A percentile compares a stretch with the other conserved stretches of the same genome.
Conservation (phyloP, 495 filamentous ascomycete genomes). For the Geopyxis carbonaria region DNA sequence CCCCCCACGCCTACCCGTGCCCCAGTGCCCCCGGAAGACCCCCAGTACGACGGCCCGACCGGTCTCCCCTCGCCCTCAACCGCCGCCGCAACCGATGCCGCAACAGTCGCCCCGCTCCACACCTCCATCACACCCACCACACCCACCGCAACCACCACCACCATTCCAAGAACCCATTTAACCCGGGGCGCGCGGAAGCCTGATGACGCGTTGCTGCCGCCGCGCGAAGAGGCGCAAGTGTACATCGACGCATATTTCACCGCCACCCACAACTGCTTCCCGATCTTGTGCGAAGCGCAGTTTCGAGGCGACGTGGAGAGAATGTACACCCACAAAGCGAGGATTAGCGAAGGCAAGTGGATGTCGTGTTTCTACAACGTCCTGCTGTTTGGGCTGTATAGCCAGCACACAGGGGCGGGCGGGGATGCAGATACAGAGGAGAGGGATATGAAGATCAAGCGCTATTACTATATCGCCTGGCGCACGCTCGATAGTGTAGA, state of each 20-base stretch:
- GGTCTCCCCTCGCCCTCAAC: background rate
- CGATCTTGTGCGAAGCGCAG: slow-evolving; percentile 16
- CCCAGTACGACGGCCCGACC: background rate
- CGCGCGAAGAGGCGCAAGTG: slow-evolving; percentile 11
- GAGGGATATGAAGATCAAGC: no score
- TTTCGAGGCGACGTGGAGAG: slow-evolving; percentile 13
- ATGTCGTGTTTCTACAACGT: slow-evolving; percentile 23
- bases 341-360: slow-evolving; percentile 15
- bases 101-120: background rate
- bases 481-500: slow-evolving; percentile 21
- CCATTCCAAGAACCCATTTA: no score
- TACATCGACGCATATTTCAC: slow-evolving; percentile 15
- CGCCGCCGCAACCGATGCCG: background rate
- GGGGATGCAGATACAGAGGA: background rate
- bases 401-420: slow-evolving; percentile 3
- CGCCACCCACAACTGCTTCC: slow-evolving; percentile 21
- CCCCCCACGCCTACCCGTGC: no score
- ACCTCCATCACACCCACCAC: background rate
- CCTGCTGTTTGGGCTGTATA: slow-evolving; percentile 20
- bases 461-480: slow-evolving; percentile 21
- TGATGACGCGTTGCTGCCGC: slow-evolving; percentile 14
- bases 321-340: slow-evolving; percentile 13
- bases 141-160: background rate
- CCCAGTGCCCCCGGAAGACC: background rate
- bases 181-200: no score